These are phyloP conservation scores for Ascobolus immersus DNA, from an alignment of 495 filamentous ascomycete species.

Conservation along the genomic window DNA sequence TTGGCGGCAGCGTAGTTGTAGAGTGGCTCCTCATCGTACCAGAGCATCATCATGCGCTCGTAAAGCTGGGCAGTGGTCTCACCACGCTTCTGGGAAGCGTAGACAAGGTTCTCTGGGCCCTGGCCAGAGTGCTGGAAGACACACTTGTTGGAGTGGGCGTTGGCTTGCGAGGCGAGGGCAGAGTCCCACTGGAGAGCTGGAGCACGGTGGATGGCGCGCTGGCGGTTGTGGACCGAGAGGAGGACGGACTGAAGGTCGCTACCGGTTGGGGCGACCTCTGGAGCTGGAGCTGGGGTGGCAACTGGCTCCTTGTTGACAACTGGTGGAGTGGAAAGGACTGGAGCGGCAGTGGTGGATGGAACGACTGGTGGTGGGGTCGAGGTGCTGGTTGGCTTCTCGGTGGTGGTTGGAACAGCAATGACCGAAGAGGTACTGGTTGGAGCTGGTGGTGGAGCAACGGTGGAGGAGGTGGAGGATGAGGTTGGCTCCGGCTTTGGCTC, in stretches of 20 bases:
- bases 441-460: neutral
- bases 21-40: constrained; percentile 7
- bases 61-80: constrained; percentile 11
- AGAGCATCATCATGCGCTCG: constrained; percentile 9
- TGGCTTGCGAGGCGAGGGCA: constrained; percentile 35
- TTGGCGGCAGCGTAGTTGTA: constrained; percentile 8
- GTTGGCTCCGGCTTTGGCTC: neutral
- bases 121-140: constrained; percentile 24
- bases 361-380: neutral
- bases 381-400: neutral
- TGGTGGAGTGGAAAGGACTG: constrained; percentile 3
- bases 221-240: constrained; percentile 40
- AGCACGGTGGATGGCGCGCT: constrained; percentile 62
- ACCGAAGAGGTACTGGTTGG: neutral
- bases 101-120: no score
- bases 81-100: constrained; percentile 4
- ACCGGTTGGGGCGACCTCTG: neutral
- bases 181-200: constrained; percentile 35
- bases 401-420: neutral
- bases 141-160: constrained; percentile 26
- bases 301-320: neutral
- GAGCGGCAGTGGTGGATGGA: constrained; percentile 1
- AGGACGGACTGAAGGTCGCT: constrained; percentile 2
- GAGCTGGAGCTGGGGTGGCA: neutral
- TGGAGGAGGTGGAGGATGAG: neutral